Base-by-base conservation (phyloP, 2,329 filamentous ascomycete genomes). In the Plectosphaerella plurivora region DNA sequence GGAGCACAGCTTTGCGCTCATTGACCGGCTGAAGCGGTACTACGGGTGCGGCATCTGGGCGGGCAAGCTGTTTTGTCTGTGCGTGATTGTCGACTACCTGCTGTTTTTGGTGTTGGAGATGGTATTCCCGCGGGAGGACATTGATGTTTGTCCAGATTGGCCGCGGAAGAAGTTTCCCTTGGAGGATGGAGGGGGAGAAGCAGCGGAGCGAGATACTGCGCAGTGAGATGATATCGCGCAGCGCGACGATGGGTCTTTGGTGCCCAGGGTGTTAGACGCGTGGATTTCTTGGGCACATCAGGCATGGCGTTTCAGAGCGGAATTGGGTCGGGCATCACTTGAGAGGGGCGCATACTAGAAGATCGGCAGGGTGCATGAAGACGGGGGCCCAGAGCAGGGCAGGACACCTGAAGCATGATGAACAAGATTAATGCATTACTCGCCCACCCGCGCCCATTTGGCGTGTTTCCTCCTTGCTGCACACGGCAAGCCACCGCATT, bases 41-140 rank as follows among this genome's bases (percentile, higher is more conserved):
- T 99, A 97, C 64, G 94, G 94, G 9, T 99, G 95, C 65, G 94
- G 94, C 35, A 93, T 97, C 48, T 99, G 94, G 94, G 94, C 94
- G 0, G 94, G 94, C 36, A 99, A 99, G 71, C 76, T 99, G 9
- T 99, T 99, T 64, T 97, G 94, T 63, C 76, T 99, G 1, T 97
- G 93, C 58, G 92, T 92, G 11, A 85, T 97, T 53, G 87, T 99
- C 49, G 94, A 99, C 69, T 99, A 96, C 63, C 72, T 99, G 47
- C 80, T 99, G 50, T 96, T 91, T 62, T 77, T 97, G 47, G 83
- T 96, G 47, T 76, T 97, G 50, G 94, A 99, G 68, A 83, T 95
- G 70, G 88, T 84, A 74, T 92, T 89, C 56, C 94, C 94, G 0
- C 78, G 92, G 53, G 86, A 88, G 37, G 82, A 84, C 42, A 97